Percentiles rank a stretch among this genome's conserved stretches.
Conservation (phyloP, 768 basidiomycete genomes). For the Suillus ampliporus region DNA sequence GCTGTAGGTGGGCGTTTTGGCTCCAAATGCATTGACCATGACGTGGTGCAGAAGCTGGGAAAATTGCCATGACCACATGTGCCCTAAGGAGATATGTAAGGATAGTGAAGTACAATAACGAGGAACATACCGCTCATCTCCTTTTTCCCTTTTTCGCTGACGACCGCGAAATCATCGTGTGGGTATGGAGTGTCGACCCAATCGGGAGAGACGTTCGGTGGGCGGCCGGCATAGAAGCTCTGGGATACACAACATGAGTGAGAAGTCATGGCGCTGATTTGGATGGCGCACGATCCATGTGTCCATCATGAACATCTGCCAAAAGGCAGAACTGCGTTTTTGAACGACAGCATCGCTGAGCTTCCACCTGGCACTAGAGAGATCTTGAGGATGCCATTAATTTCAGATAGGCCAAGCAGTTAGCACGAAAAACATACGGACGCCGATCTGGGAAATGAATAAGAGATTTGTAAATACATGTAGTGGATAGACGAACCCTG, state of each 20-base stretch:
- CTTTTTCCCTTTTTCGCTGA: constrained; percentile 39
- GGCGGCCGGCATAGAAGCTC: constrained; percentile 69
- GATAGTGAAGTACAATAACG: background rate
- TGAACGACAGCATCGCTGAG: constrained; percentile 50
- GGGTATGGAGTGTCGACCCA: constrained; percentile 66
- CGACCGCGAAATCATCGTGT: constrained; percentile 44
- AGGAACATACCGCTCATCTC: constrained; percentile 47
- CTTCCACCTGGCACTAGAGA: constrained; percentile 65
- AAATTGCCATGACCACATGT: constrained; percentile 61
- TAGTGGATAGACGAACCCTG: constrained; percentile 50
- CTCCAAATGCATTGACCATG: constrained; percentile 55
- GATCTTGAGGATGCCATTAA: constrained; percentile 44
- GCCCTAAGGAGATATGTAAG: constrained; percentile 44
- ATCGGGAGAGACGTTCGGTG: constrained; percentile 55
- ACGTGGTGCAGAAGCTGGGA: constrained; percentile 56
- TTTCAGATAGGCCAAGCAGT: background rate
- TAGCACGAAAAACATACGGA: constrained; percentile 46
- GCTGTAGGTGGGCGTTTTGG: constrained; percentile 55
- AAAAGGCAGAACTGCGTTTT: constrained; percentile 63
- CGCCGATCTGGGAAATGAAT: constrained; percentile 48
- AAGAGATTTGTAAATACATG: background rate
- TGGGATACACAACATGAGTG: constrained; percentile 30
- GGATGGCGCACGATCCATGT: constrained; percentile 56
- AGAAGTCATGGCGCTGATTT: background rate
- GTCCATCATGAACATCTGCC: constrained; percentile 70